A percentile compares a stretch with the other conserved stretches of the same genome.
These are phyloP conservation scores for Dissophora globulifera DNA, from an alignment of 192 early-diverging fungal genomes.

Conservation along the genomic window DNA sequence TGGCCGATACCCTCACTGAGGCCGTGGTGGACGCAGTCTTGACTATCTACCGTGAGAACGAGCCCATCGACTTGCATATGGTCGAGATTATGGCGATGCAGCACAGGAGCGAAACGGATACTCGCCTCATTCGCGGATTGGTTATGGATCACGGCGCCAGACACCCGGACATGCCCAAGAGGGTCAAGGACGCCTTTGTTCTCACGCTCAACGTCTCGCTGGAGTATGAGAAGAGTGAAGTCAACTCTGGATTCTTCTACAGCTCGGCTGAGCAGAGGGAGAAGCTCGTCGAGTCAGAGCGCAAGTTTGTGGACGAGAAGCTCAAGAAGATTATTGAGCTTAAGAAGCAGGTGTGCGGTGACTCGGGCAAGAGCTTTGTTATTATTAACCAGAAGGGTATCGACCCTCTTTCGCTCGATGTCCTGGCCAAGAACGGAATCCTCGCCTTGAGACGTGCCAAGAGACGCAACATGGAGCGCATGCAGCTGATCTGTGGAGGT, in stretches of 20 bases:
- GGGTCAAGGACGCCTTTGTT: constrained; percentile 87
- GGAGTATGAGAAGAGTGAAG: constrained; percentile 99
- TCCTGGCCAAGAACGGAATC: constrained; percentile 95
- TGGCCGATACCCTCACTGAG: constrained; percentile 95
- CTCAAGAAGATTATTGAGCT: constrained; percentile 95
- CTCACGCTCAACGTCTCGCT: constrained; percentile 97
- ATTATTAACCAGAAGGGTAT: constrained; percentile 99
- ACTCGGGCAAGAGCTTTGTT: constrained; percentile 90
- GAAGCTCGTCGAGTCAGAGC: constrained; percentile 97
- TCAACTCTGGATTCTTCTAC: constrained; percentile 99
- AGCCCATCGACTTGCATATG: constrained; percentile 99
- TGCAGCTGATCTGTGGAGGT: constrained; percentile 96
- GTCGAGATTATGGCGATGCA: constrained; percentile 99
- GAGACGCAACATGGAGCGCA: constrained; percentile 99
- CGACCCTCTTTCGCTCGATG: constrained; percentile 96
- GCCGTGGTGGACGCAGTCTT: constrained; percentile 97
- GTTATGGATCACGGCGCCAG: constrained; percentile 99
- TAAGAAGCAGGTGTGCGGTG: constrained; percentile 93
- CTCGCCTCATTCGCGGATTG: constrained; percentile 90
- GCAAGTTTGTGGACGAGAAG: constrained; percentile 94
- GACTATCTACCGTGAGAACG: constrained; percentile 79
- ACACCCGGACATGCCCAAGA: constrained; percentile 99
- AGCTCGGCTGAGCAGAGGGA: constrained; percentile 97
- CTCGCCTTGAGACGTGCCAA: constrained; percentile 96
- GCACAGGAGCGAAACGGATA: constrained; percentile 98